Percentiles rank a stretch among this genome's conserved stretches.
Conservation (phyloP, 176 grass and related monocot genomes). For the Urochloa ruziziensis region DNA sequence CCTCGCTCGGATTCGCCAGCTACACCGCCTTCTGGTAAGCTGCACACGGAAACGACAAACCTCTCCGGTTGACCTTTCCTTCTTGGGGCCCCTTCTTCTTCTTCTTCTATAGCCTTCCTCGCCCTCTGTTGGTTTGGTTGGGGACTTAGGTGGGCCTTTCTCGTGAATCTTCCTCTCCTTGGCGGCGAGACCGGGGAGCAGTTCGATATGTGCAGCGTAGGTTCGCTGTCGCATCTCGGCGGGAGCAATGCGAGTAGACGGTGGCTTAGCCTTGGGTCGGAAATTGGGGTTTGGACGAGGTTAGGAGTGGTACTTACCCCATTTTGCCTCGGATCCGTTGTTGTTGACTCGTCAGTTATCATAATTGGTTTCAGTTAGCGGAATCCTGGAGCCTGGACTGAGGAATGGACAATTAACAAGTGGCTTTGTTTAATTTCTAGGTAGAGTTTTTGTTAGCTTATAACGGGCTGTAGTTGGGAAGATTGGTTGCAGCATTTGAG, state of each 20-base stretch:
- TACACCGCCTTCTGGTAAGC: slow-evolving; percentile 95
- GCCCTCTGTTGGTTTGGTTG: slow-evolving; percentile 42
- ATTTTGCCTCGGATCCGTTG: neutral
- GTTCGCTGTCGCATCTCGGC: neutral
- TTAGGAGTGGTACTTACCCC: neutral
- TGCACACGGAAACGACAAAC: neutral
- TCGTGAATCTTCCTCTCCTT: neutral
- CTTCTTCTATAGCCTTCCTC: slow-evolving; percentile 62
- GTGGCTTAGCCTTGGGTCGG: neutral
- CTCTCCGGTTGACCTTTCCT: neutral
- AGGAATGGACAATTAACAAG: no score
- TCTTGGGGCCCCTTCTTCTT: neutral
- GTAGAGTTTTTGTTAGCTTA: neutral
- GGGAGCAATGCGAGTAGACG: slow-evolving; percentile 6
- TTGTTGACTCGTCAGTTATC: neutral
- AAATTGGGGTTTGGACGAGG: neutral
- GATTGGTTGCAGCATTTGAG: neutral
- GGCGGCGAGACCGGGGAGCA: neutral
- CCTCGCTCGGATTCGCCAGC: slow-evolving; percentile 65
- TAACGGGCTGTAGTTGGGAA: neutral
- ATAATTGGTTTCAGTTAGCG: neutral
- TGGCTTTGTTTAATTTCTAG: neutral
- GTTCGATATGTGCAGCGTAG: neutral
- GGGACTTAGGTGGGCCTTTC: neutral
- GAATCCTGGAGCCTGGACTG: neutral